phyloP scores from a whole-genome alignment of 2,329 filamentous ascomycete species.

The Diaporthe capsici region DNA sequence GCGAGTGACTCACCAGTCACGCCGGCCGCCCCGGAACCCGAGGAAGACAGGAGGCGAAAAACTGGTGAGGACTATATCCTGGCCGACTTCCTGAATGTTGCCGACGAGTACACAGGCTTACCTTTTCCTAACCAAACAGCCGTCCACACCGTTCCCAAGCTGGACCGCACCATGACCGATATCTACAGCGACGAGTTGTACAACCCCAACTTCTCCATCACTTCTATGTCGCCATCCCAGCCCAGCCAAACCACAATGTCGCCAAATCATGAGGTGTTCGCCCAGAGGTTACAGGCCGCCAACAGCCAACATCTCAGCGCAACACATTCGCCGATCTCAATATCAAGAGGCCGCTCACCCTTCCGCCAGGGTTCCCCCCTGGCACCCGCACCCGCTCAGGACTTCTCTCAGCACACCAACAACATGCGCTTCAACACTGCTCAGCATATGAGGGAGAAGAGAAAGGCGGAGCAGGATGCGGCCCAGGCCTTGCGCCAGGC shows the following conservation, averaged over 20 bases:
- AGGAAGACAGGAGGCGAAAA: conserved; percentile 63
- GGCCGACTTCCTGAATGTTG: conserved; percentile 41
- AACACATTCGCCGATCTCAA: conserved; percentile 63
- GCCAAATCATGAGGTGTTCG: conserved; percentile 74
- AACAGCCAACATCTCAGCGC: conserved; percentile 80
- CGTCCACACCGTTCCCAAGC: conserved; percentile 75
- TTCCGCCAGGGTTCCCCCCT: conserved; percentile 81
- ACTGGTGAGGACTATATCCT: conserved; percentile 63
- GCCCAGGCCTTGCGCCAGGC: conserved; percentile 59
- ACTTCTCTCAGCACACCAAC: conserved; percentile 54
- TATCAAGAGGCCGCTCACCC: conserved; percentile 80
- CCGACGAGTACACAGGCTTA: conserved; percentile 75
- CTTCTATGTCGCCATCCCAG: conserved; percentile 67
- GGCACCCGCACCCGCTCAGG: conserved; percentile 61
- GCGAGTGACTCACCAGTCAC: conserved; percentile 73
- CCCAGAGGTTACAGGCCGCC: conserved; percentile 82
- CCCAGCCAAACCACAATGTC: conserved; percentile 63
- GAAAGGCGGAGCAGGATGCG: conserved; percentile 71
- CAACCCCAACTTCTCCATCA: conserved; percentile 76
- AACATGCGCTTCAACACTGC: conserved; percentile 40
- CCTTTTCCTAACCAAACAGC: conserved; percentile 68
- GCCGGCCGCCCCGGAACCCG: conserved; percentile 65
- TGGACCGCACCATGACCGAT: conserved; percentile 89
- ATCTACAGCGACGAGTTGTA: conserved; percentile 88
- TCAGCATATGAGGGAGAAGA: conserved; percentile 66